phyloP scores from a whole-genome alignment of 176 grass and related monocot species.

The Avena sativa region DNA sequence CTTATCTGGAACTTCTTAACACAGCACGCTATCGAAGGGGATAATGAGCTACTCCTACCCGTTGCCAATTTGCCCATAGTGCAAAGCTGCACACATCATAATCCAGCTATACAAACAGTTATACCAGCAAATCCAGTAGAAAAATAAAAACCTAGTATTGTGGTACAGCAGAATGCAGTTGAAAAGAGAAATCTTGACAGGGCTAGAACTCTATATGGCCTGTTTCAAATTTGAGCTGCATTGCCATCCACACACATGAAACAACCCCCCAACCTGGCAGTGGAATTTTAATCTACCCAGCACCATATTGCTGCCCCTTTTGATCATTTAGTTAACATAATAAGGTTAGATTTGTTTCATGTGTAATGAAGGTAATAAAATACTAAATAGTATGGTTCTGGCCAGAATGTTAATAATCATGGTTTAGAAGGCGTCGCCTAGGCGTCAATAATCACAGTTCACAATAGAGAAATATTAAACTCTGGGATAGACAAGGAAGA shows the following conservation, averaged over 20 bases:
- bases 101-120: constrained; percentile 12
- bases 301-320: background rate
- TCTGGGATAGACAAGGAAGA: constrained; percentile 28
- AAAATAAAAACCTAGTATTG: background rate
- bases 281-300: background rate
- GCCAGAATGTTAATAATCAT: background rate
- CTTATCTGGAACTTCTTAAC: constrained; percentile 12
- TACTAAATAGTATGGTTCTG: background rate
- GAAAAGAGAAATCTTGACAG: background rate
- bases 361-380: constrained; percentile 5
- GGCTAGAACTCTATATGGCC: background rate
- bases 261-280: background rate
- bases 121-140: background rate
- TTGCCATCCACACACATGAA: constrained; percentile 12
- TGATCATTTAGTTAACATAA: constrained; percentile 32
- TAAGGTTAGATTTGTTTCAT: constrained; percentile 8
- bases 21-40: background rate
- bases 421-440: no score
- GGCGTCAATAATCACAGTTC: background rate
- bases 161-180: background rate
- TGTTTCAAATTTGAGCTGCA: constrained; percentile 19
- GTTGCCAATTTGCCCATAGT: constrained; percentile 8
- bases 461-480: constrained; percentile 21
- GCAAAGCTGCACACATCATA: constrained; percentile 31
- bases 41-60: background rate